Percentiles rank a stretch among this genome's conserved stretches.
Conservation (phyloP, 768 basidiomycete genomes). For the Pleurotus platypus region DNA sequence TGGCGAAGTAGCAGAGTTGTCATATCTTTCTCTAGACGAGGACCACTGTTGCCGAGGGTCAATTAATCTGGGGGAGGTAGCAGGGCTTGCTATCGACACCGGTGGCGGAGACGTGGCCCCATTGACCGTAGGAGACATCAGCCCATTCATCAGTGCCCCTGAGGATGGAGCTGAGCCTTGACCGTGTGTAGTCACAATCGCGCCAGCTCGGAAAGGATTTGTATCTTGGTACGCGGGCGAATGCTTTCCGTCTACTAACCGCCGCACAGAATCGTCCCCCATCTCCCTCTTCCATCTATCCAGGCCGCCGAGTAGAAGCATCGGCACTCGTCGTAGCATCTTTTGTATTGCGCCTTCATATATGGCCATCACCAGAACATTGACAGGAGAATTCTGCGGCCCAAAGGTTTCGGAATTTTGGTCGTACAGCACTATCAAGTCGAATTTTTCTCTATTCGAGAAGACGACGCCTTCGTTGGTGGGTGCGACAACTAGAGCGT, state of each 20-base stretch:
- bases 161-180: too few species aligned
- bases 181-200: too few species aligned
- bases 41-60: neutral
- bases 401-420: slow-evolving; percentile 51
- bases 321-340: slow-evolving; percentile 69
- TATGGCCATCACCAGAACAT: slow-evolving; percentile 62
- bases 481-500: slow-evolving; percentile 69
- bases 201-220: slow-evolving; percentile 13
- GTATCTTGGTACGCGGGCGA: slow-evolving; percentile 19
- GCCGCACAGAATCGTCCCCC: slow-evolving; percentile 33
- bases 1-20: neutral
- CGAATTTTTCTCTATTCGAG: slow-evolving; percentile 81
- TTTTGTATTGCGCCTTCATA: slow-evolving; percentile 72
- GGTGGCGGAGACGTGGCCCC: neutral
- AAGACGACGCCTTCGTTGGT: slow-evolving; percentile 72
- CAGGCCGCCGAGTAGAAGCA: slow-evolving; percentile 82
- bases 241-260: slow-evolving; percentile 16
- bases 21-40: neutral
- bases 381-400: slow-evolving; percentile 46
- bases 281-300: slow-evolving; percentile 73
- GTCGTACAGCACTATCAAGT: slow-evolving; percentile 87
- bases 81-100: neutral
- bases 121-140: neutral
- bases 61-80: too few species aligned
- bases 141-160: neutral